Evolutionary conservation across 345 rosid genomes (phyloP), one percentile per base, ranked within the genome.

Genomic region (Gossypium herbaceum): DNA sequence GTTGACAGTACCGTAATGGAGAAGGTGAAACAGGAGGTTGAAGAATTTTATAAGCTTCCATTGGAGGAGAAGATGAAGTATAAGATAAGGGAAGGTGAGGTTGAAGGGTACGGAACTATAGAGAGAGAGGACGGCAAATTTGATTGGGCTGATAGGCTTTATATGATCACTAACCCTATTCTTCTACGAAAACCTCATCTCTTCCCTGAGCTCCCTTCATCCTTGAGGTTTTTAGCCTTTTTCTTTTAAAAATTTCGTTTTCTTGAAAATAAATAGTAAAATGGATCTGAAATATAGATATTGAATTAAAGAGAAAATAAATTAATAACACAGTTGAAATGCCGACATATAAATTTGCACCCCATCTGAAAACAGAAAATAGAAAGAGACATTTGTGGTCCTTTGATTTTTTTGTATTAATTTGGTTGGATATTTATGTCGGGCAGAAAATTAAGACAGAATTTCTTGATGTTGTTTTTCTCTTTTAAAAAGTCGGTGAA

Each of bases 141-240:
- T 9, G 91, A 88, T 25, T 88, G 91, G 91, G 78, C 78, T 5
- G 89, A 88, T 51, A 79, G 85, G 84, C 79, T 86, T 71, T 80
- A 44, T 52, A 44, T 82, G 7, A 71, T 77, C 6, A 88, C 81
- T 7, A 78, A 82, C 62, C 89, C 89, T 17, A 56, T 66, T 48
- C 7, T 74, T 66, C 72, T 75, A 5, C 80, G 86, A 66, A 79
- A 63, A 50, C 61, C 74, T n/a, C 72, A 75, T 15, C 81, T 88
- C 43, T 82, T 85, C 19, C 70, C 78, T 2, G 78, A 88, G 60
- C 86, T 88, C 44, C 85, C 86, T 73, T 79, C 78, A 24, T 77
- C 72, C 20, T 85, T 86, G 29, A 84, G 91, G 89, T 86, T 17
- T 12, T 1, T 39, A 48, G 0, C 44, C 60, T 17, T 43, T 39